These are phyloP conservation scores for Aphanomyces cochlioides DNA, from an alignment of 352 stramenopile genomes.

Conservation along the genomic window DNA sequence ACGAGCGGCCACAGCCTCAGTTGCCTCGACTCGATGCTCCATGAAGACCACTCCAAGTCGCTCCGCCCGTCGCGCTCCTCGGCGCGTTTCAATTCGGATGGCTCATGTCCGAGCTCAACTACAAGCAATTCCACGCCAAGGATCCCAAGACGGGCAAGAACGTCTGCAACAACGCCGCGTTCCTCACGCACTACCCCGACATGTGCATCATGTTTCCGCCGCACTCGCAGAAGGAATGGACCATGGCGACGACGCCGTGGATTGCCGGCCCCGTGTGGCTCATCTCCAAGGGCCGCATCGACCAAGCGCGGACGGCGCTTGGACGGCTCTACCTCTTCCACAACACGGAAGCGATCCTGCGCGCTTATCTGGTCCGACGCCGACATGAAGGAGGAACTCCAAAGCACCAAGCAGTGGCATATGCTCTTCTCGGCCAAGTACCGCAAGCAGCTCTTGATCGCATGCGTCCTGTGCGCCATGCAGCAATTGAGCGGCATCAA, in stretches of 20 bases:
- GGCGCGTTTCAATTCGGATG: constrained; percentile 53
- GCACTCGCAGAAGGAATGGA: constrained; percentile 51
- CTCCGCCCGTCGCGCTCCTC: constrained; percentile 34
- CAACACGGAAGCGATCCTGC: constrained; percentile 7
- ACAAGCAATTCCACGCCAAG: constrained; percentile 41
- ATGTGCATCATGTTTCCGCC: constrained; percentile 59
- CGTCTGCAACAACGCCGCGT: not conserved
- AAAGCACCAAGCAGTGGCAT: not conserved
- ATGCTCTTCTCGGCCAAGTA: constrained; percentile 13
- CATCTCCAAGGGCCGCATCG: constrained; percentile 35
- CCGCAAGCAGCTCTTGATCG: constrained; percentile 13
- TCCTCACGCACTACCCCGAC: constrained; percentile 11
- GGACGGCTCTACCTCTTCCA: constrained; percentile 18
- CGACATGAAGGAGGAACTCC: constrained; percentile 1
- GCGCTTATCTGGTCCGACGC: not conserved
- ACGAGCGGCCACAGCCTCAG: not conserved
- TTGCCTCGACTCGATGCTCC: constrained; percentile 9
- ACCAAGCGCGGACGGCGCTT: constrained; percentile 34
- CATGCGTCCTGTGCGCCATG: constrained; percentile 12
- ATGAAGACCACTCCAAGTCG: constrained; percentile 7
- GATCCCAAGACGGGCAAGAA: constrained; percentile 33
- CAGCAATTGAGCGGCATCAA: constrained; percentile 68
- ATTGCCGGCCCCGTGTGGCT: constrained; percentile 48
- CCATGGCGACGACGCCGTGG: constrained; percentile 49
- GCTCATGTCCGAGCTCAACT: constrained; percentile 53